phyloP scores from a whole-genome alignment of 1,139 yeast species.

The Hyphopichia pseudoburtonii region DNA sequence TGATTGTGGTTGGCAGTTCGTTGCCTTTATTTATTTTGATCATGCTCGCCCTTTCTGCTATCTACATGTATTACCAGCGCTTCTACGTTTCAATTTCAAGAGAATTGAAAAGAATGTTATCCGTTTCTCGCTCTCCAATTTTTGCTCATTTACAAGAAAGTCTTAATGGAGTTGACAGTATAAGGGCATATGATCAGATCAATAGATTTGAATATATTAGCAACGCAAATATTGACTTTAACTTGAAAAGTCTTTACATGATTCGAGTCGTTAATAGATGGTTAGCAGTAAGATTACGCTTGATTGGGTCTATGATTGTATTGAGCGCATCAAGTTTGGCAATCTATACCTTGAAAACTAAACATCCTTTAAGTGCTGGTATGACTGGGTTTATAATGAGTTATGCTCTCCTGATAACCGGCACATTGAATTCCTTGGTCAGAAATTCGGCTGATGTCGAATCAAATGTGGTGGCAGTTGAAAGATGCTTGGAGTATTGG shows the following conservation, averaged over 20 bases:
- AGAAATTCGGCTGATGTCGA: constrained; percentile 72
- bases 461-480: constrained; percentile 73
- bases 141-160: constrained; percentile 67
- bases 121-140: constrained; percentile 57
- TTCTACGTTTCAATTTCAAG: constrained; percentile 54
- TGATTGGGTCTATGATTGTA: constrained; percentile 65
- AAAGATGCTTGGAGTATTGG: constrained; percentile 71
- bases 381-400: constrained; percentile 74
- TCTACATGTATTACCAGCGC: constrained; percentile 53
- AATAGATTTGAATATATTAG: constrained; percentile 55
- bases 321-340: constrained; percentile 59
- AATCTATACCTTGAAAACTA: constrained; percentile 27
- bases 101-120: constrained; percentile 55
- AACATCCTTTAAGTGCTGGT: constrained; percentile 55
- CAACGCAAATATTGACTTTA: constrained; percentile 60
- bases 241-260: constrained; percentile 58
- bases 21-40: constrained; percentile 53
- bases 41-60: constrained; percentile 37
- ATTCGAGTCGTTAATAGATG: constrained; percentile 65
- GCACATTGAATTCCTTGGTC: constrained; percentile 59
- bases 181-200: constrained; percentile 54
- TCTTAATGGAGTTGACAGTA: constrained; percentile 58
- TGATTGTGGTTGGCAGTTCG: constrained; percentile 48
- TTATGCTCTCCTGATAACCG: constrained; percentile 66
- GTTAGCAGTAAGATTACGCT: constrained; percentile 68